Evolutionary conservation across 805 yeast genomes (phyloP).

Genomic region (Ogataea trehalophila): DNA sequence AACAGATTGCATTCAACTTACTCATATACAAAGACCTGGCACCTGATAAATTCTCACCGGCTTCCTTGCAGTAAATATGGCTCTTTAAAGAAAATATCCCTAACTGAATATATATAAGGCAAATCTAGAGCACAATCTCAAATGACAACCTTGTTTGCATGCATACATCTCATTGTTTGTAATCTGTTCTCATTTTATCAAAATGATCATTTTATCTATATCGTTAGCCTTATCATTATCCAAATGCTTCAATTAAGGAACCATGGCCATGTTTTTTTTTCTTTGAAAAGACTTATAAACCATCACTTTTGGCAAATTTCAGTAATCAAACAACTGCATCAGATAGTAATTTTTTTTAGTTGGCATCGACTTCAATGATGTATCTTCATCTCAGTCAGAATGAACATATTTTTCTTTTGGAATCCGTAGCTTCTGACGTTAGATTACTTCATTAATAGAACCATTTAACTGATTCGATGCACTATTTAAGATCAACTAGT

Average conservation of each 20-base stretch:
- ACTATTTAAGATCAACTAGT: too few species aligned
- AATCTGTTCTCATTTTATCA: slow-evolving; percentile 60
- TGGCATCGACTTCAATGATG: slow-evolving; percentile 45
- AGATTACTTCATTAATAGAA: slow-evolving; percentile 65
- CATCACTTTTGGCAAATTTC: slow-evolving; percentile 64
- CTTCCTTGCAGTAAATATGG: slow-evolving; percentile 62
- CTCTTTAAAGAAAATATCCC: slow-evolving; percentile 66
- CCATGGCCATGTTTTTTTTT: slow-evolving; percentile 72
- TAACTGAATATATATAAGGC: slow-evolving; percentile 70
- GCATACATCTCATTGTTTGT: slow-evolving; percentile 67
- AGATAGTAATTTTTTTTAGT: slow-evolving; percentile 53
- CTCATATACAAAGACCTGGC: slow-evolving; percentile 50
- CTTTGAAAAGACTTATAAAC: slow-evolving; percentile 63
- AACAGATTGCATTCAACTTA: slow-evolving; percentile 43
- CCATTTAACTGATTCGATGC: too few species aligned
- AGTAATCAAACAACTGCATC: slow-evolving; percentile 75
- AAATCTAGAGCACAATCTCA: slow-evolving; percentile 68
- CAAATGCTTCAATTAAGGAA: slow-evolving; percentile 54
- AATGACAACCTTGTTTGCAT: slow-evolving; percentile 58
- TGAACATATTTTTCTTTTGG: slow-evolving; percentile 45
- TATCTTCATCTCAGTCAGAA: slow-evolving; percentile 46
- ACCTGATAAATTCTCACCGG: slow-evolving; percentile 54
- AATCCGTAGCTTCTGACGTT: slow-evolving; percentile 41
- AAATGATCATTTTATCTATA: slow-evolving; percentile 66
- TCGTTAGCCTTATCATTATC: slow-evolving; percentile 78